phyloP scores from a whole-genome alignment of 106 monocot genomes.

The Posidonia australis region DNA sequence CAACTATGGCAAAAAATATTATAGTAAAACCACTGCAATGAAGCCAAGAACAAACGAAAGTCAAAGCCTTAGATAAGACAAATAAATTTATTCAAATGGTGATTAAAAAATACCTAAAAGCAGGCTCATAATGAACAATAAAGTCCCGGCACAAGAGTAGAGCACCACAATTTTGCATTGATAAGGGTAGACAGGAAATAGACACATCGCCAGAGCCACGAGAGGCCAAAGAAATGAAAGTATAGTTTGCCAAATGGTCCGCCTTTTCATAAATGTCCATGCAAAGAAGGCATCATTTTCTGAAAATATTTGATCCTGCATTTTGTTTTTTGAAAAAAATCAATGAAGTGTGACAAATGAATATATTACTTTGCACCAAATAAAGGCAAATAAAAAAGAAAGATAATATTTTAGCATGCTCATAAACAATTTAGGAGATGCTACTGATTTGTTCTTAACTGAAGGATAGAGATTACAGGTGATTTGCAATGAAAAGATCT shows the following conservation, averaged over 20 bases:
- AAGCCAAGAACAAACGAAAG: not conserved
- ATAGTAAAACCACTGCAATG: no score
- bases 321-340: not conserved
- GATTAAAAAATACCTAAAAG: slow-evolving; percentile 53
- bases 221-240: slow-evolving; percentile 96
- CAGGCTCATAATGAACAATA: slow-evolving; percentile 63
- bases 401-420: no score
- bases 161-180: slow-evolving; percentile 97
- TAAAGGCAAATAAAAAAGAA: no score
- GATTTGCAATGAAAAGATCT: no score
- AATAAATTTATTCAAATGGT: not conserved
- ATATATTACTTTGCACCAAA: not conserved
- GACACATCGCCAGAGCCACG: slow-evolving; percentile 79
- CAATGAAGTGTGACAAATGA: not conserved
- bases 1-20: no score
- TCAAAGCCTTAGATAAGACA: not conserved
- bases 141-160: slow-evolving; percentile 84
- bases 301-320: slow-evolving; percentile 87
- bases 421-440: no score
- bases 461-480: no score
- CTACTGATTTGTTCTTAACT: no score
- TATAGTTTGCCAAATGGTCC: slow-evolving; percentile 83
- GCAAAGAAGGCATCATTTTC: slow-evolving; percentile 96
- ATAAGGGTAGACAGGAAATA: slow-evolving; percentile 96
- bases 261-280: slow-evolving; percentile 92